Conservation (phyloP, 345 rosid genomes). For the Populus tremula region DNA sequence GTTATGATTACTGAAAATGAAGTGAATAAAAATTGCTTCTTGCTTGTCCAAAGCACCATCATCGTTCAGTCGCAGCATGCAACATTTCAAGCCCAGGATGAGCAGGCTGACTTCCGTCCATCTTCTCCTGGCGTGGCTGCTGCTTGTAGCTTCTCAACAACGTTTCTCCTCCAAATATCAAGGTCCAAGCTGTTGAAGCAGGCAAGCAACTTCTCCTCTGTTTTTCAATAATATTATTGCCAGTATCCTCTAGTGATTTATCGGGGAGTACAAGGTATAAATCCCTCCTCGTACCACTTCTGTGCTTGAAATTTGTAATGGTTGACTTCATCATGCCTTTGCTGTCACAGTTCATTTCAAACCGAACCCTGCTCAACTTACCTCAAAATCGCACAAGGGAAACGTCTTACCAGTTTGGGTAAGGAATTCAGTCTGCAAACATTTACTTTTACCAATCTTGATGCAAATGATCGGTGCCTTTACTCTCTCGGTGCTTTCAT, state of each 20-base stretch:
- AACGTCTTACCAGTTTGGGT: conserved; percentile 34
- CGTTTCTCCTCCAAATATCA: conserved; percentile 14
- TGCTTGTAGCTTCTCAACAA: conserved; percentile 30
- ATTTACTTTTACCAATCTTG: not conserved
- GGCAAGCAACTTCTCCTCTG: conserved; percentile 29
- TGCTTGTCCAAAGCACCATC: conserved; percentile 17
- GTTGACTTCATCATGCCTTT: not conserved
- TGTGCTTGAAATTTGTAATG: not conserved
- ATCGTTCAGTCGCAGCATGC: conserved; percentile 19
- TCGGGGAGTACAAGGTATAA: not conserved
- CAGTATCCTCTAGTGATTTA: not conserved
- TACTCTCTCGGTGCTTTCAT: not conserved
- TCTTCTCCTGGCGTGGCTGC: conserved; percentile 39
- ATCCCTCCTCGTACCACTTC: not conserved
- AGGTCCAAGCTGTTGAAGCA: conserved; percentile 44
- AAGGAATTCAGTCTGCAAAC: conserved; percentile 12
- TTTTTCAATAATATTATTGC: not conserved
- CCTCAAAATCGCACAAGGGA: conserved; percentile 17
- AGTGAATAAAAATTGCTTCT: conserved; percentile 25
- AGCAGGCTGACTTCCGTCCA: conserved; percentile 22
- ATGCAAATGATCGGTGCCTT: not conserved
- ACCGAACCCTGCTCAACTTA: conserved; percentile 25
- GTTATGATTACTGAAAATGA: conserved; percentile 35
- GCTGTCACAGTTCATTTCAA: conserved; percentile 31
- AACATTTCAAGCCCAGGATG: conserved; percentile 31